A percentile compares a stretch with the other conserved stretches of the same genome.
Conservation (phyloP, 441 rosid genomes). For the Croton laevigatus region DNA sequence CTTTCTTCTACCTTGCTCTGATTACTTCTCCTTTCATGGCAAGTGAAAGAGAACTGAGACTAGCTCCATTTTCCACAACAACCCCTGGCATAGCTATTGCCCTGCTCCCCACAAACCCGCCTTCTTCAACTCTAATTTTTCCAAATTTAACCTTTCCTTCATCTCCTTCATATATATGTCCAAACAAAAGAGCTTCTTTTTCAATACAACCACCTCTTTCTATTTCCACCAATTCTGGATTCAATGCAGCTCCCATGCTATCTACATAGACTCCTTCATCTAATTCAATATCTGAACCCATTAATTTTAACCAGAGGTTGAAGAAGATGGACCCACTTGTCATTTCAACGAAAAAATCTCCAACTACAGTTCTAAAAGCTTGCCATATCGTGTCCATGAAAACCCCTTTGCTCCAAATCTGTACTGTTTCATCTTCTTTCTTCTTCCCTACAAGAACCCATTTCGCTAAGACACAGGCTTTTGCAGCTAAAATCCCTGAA, state of each 20-base stretch:
- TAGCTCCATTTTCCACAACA: slow-evolving; percentile 51
- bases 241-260: slow-evolving; percentile 56
- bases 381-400: slow-evolving; percentile 68
- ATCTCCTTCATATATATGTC: slow-evolving; percentile 69
- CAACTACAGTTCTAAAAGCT: slow-evolving; percentile 52
- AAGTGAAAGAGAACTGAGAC: slow-evolving; percentile 45
- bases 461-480: slow-evolving; percentile 47
- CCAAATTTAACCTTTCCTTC: slow-evolving; percentile 60
- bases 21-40: slow-evolving; percentile 62
- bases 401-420: slow-evolving; percentile 50
- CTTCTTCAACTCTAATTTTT: slow-evolving; percentile 48
- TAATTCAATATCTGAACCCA: slow-evolving; percentile 52
- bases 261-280: slow-evolving; percentile 52
- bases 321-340: slow-evolving; percentile 44
- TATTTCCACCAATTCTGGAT: slow-evolving; percentile 72
- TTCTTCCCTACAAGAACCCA: slow-evolving; percentile 61
- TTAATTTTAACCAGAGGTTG: slow-evolving; percentile 48
- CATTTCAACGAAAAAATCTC: slow-evolving; percentile 64
- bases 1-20: slow-evolving; percentile 21
- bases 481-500: slow-evolving; percentile 43
- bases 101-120: slow-evolving; percentile 57
- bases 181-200: slow-evolving; percentile 55
- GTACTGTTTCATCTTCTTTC: slow-evolving; percentile 47
- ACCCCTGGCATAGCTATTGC: slow-evolving; percentile 66
- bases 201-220: slow-evolving; percentile 56